phyloP scores from a whole-genome alignment of 1,284 basidiomycete species.

The Coniferiporia sulphurascens region DNA sequence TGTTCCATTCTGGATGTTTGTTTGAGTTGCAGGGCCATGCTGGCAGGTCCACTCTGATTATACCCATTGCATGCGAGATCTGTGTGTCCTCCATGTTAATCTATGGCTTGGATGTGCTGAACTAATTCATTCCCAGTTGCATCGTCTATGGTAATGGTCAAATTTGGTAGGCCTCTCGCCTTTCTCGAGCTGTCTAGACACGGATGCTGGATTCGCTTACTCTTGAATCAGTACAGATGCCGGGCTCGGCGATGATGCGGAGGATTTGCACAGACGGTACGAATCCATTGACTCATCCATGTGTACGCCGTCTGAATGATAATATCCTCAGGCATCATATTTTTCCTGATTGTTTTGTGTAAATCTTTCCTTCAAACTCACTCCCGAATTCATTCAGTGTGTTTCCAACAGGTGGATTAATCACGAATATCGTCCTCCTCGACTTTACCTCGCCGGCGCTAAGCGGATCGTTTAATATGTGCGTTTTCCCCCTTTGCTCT shows the following conservation, averaged over 20 bases:
- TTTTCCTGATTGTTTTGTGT: background rate
- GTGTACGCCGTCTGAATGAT: background rate
- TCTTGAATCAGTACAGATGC: background rate
- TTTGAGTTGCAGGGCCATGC: background rate
- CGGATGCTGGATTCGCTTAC: no score
- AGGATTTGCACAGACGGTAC: background rate
- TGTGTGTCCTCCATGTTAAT: background rate
- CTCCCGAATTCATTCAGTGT: background rate
- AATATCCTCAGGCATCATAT: background rate
- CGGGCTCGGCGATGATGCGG: background rate
- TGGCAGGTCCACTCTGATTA: background rate
- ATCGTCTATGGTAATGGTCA: no score
- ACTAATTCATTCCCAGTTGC: no score
- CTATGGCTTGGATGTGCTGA: no score
- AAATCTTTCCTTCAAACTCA: background rate
- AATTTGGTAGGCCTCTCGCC: no score
- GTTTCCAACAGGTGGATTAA: background rate
- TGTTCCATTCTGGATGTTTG: background rate
- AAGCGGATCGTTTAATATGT: background rate
- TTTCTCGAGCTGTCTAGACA: no score
- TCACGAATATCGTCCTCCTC: background rate
- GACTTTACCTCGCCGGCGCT: background rate
- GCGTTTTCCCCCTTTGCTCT: background rate
- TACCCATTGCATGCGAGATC: background rate
- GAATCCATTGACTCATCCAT: background rate